Base-by-base conservation (phyloP, 345 rosid genomes). In the Xanthoceras sorbifolium region DNA sequence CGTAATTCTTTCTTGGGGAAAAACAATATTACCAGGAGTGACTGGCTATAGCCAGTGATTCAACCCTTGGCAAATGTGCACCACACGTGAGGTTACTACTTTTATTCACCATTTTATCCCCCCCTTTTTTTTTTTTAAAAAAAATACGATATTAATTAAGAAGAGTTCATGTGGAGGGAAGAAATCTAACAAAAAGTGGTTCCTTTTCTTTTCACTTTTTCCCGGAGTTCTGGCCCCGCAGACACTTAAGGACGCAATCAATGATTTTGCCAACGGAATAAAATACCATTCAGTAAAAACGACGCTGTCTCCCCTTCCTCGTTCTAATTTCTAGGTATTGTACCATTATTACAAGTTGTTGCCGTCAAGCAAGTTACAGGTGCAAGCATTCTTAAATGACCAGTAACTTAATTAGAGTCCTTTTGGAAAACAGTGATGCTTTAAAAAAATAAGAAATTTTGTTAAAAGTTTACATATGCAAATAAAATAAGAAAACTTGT, bases 11-110 rank as follows among this genome's bases (percentile, higher is more conserved):
- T 74, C 61, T 69, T 74, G 63, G 48, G 44, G 22, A 62, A 46
- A 29, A 22, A 44, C 11, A 2, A 36, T 40, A 22, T 32, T 61
- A 52, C 17, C 12, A 25, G 23, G 63, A 31, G 36, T 50, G 54
- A 76, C 77, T 46, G 76, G 76, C 70, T 28, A 69, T 71, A 54
- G 75, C 72, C 72, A 40, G 77, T 80, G 72, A 42, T 75, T 73
- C 61, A 78, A 60, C 63, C 69, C 38, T 76, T 1, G 78, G 64
- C n/a, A 28, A 75, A 74, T 52, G 80, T 77, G 87, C 72, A 50
- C 28, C 85, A 55, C 87, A 84, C 87, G 87, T 84, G 87, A 79
- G 79, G 75, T 80, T 10, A 64, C 26, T 10, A 17, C 22, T 74
- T 76, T 54, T 9, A 18, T 38, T 63, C 71, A 77, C 81, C 69